phyloP scores from a whole-genome alignment of 2,329 filamentous ascomycete genomes.

The Hymenoscyphus scutula region DNA sequence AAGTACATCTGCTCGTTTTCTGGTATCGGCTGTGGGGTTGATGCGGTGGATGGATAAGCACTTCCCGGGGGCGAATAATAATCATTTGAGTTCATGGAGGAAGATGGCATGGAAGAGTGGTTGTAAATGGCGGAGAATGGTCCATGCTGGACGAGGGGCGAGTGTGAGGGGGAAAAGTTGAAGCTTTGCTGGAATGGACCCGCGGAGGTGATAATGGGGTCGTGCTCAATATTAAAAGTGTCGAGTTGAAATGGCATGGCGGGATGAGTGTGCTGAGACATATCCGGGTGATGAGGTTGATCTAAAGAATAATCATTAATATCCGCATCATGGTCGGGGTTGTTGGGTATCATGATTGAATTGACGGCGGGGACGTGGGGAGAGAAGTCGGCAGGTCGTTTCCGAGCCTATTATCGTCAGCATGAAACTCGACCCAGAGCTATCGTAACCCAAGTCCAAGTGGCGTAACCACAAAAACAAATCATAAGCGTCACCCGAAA shows the following conservation, averaged over 20 bases:
- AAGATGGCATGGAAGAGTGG: conserved; percentile 60
- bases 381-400: conserved; percentile 68
- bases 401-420: conserved; percentile 48
- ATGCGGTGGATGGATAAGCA: conserved; percentile 66
- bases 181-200: conserved; percentile 68
- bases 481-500: conserved; percentile 18
- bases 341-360: conserved; percentile 61
- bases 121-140: conserved; percentile 62
- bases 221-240: conserved; percentile 54
- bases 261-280: conserved; percentile 39
- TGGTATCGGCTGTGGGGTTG: conserved; percentile 66
- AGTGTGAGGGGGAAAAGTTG: conserved; percentile 68
- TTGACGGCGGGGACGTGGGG: conserved; percentile 67
- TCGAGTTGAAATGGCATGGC: conserved; percentile 55
- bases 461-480: conserved; percentile 25
- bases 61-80: conserved; percentile 71
- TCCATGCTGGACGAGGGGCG: conserved; percentile 60
- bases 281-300: conserved; percentile 39
- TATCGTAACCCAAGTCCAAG: too few species aligned
- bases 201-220: conserved; percentile 63
- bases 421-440: conserved; percentile 14
- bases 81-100: conserved; percentile 62
- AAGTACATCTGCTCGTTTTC: conserved; percentile 66
- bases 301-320: conserved; percentile 68
- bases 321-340: conserved; percentile 58